Evolutionary conservation across 78 protist species (phyloP).

Genomic region (Fonticula alba): DNA sequence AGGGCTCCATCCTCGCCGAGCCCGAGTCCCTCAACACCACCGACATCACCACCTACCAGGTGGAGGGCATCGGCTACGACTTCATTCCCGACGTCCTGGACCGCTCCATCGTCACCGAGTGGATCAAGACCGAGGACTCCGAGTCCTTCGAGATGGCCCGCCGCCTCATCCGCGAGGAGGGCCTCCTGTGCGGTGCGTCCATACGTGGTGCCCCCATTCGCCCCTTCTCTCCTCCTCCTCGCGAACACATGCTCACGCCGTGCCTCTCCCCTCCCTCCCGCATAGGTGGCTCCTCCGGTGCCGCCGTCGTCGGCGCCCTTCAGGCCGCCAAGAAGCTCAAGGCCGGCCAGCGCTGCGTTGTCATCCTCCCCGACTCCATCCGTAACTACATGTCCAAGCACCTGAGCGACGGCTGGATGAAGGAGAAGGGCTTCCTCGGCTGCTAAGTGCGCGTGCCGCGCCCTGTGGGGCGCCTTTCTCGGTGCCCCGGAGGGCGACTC

Average conservation of each 20-base stretch:
- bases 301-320: conserved; percentile 55
- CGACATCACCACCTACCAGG: conserved; percentile 30
- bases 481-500: too few species aligned
- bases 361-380: conserved; percentile 62
- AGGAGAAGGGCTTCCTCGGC: conserved; percentile 44
- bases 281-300: conserved; percentile 58
- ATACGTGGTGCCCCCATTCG: not conserved
- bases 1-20: conserved; percentile 73
- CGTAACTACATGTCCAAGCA: conserved; percentile 85
- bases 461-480: too few species aligned
- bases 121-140: conserved; percentile 62
- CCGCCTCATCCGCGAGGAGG: conserved; percentile 59
- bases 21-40: conserved; percentile 39
- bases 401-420: conserved; percentile 66
- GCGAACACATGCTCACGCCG: not conserved
- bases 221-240: not conserved
- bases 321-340: conserved; percentile 45
- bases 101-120: conserved; percentile 31
- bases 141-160: conserved; percentile 65
- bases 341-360: conserved; percentile 41
- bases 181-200: conserved; percentile 39
- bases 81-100: conserved; percentile 41
- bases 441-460: too few species aligned
- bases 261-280: not conserved
- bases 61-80: conserved; percentile 93